Base-by-base conservation (phyloP, 116 monocot species). In the Zostera marina region DNA sequence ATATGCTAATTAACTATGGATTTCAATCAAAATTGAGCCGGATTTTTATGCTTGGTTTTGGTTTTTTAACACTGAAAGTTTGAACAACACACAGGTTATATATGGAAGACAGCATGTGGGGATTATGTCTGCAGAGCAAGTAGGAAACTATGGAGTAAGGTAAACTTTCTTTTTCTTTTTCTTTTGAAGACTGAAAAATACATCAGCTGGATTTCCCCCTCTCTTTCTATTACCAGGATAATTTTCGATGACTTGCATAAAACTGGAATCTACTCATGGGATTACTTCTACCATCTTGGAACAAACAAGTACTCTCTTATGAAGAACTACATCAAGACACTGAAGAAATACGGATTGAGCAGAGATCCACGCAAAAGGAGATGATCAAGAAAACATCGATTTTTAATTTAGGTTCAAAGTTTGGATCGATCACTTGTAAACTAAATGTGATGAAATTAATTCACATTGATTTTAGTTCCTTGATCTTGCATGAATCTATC, bases 261-360 rank as follows among this genome's bases (percentile, higher is more conserved):
- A 63, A 88, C 93, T 64, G 88, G 93, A 19, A 93, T 93, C 64
- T 84, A 79, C 81, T 81, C 93, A 12, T 93, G 88, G 88, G 84
- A 84, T 69, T 93, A 81, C 68, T 84, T 93, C 46, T 74, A 93
- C 59, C 69, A 84, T 69, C 60, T 93, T 23, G 84, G 84, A 46
- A 52, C 75, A 16, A 84, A 84, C 66, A 93, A 93, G 64, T 84
- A 88, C 32, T 38, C 77, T 21, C 75, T 88, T 11, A 93, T 84
- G 93, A 70, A 77, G 61, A 79, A 68, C 49, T 93, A 93, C 63
- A 74, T 84, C 63, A 75, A 79, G 72, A 79, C 74, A 9, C 66
- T 93, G 70, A 93, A 63, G 66, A 88, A 79, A 43, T 81, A 88
- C 59, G 77, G 75, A 42, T 84, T 93, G 65, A 76, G 72, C 24